Evolutionary conservation across 2,329 filamentous ascomycete genomes (phyloP).

Genomic region (Cordyceps cicadae): DNA sequence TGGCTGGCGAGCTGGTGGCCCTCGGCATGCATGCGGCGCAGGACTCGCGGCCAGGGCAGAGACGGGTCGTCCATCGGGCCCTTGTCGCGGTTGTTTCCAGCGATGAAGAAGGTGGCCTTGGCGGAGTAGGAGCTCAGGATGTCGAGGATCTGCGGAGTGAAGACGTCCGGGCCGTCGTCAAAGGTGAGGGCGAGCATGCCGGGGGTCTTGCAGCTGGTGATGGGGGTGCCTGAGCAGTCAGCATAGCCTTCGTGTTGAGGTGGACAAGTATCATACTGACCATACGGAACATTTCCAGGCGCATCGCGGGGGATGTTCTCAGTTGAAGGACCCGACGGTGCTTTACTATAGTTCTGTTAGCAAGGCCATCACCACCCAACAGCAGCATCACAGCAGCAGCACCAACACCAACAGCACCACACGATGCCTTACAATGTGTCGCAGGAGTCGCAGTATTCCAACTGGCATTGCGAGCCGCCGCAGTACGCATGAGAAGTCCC

Average conservation of each 20-base stretch:
- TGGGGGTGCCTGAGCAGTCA: constrained; percentile 22
- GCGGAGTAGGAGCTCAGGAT: constrained; percentile 23
- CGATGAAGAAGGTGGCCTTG: constrained; percentile 35
- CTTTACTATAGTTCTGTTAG: not conserved
- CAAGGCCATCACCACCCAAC: not conserved
- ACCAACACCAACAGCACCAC: no score
- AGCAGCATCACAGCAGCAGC: no score
- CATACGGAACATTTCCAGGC: constrained; percentile 30
- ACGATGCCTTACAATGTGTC: constrained; percentile 29
- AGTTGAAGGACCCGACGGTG: constrained; percentile 25
- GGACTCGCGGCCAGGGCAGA: constrained; percentile 26
- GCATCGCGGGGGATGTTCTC: constrained; percentile 23
- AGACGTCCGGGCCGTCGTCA: constrained; percentile 38
- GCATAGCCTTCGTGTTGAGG: not conserved
- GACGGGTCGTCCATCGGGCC: constrained; percentile 31
- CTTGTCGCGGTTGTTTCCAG: constrained; percentile 34
- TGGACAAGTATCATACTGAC: constrained; percentile 18
- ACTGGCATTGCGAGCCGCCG: constrained; percentile 29
- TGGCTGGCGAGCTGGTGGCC: constrained; percentile 41
- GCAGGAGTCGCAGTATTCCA: constrained; percentile 32
- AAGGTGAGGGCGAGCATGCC: constrained; percentile 37
- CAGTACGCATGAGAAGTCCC: constrained; percentile 28
- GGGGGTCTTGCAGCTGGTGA: constrained; percentile 28
- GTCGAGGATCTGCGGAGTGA: constrained; percentile 34
- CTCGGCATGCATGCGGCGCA: constrained; percentile 32